Evolutionary conservation across 2,329 filamentous ascomycete species (phyloP).

Genomic region (Chaetoscypha palmicola): DNA sequence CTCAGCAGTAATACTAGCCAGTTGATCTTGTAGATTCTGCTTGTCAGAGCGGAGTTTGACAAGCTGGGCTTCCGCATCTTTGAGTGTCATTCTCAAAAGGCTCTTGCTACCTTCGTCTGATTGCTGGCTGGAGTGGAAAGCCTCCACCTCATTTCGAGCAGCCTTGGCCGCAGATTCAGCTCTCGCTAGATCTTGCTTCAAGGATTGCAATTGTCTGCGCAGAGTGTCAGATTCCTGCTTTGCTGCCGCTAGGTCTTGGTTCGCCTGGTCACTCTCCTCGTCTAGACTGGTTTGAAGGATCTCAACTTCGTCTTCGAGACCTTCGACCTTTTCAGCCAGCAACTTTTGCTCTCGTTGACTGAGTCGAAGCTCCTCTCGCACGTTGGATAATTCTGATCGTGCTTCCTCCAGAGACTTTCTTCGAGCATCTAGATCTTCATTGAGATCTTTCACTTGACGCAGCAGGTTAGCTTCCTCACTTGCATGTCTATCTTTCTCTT

Average conservation of each 20-base stretch:
- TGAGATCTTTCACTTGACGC: constrained; percentile 68
- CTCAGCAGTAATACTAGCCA: constrained; percentile 52
- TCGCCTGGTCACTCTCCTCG: constrained; percentile 56
- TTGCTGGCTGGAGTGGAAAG: constrained; percentile 26
- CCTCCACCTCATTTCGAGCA: constrained; percentile 27
- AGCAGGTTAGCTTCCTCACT: constrained; percentile 64
- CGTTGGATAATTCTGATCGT: constrained; percentile 56
- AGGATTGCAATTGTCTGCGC: constrained; percentile 36
- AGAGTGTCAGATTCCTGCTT: constrained; percentile 37
- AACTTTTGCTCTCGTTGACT: constrained; percentile 56
- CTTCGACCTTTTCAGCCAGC: constrained; percentile 58
- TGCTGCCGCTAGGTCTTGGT: constrained; percentile 38
- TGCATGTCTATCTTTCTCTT: constrained; percentile 63
- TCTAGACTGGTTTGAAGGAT: constrained; percentile 51
- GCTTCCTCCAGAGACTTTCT: constrained; percentile 59
- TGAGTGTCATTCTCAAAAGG: constrained; percentile 48
- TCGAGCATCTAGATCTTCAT: constrained; percentile 61
- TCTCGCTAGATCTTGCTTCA: constrained; percentile 30
- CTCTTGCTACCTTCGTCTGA: constrained; percentile 37
- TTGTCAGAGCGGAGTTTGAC: constrained; percentile 53
- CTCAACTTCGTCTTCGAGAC: constrained; percentile 70
- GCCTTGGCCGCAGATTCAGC: constrained; percentile 26
- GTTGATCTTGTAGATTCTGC: constrained; percentile 55
- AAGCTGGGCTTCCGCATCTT: constrained; percentile 52
- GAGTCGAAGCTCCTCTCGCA: constrained; percentile 64